Evolutionary conservation across 805 yeast genomes (phyloP).

Genomic region (Debaryomyces castellii): DNA sequence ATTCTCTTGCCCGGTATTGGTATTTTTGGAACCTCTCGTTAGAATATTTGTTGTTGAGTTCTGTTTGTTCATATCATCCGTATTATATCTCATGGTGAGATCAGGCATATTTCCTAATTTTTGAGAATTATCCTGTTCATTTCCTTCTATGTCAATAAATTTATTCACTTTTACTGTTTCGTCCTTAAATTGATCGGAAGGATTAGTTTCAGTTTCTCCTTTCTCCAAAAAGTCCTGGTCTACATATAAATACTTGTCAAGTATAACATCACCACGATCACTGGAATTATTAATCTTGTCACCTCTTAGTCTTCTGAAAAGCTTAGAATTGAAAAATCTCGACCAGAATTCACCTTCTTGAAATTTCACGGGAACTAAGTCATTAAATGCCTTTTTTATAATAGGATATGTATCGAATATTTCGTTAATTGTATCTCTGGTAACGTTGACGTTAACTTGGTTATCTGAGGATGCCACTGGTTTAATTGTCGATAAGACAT

Average conservation of each 20-base stretch:
- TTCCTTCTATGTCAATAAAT: slow-evolving; percentile 77
- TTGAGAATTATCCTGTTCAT: slow-evolving; percentile 76
- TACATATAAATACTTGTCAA: slow-evolving; percentile 78
- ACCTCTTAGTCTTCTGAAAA: slow-evolving; percentile 86
- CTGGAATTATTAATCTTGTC: slow-evolving; percentile 69
- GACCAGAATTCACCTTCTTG: slow-evolving; percentile 96
- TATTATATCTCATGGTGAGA: slow-evolving; percentile 72
- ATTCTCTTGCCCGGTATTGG: slow-evolving; percentile 32
- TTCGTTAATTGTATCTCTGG: slow-evolving; percentile 85
- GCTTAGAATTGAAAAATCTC: slow-evolving; percentile 84
- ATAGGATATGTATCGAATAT: slow-evolving; percentile 92
- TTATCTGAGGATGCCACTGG: slow-evolving; percentile 93
- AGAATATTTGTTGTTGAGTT: slow-evolving; percentile 1
- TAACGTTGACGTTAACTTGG: slow-evolving; percentile 87
- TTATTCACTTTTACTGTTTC: slow-evolving; percentile 49
- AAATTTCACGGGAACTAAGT: slow-evolving; percentile 78
- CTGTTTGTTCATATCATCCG: slow-evolving; percentile 29
- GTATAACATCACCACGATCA: slow-evolving; percentile 78
- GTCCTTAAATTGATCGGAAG: slow-evolving; percentile 2
- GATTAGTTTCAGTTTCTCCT: slow-evolving; percentile 42
- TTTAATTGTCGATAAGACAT: slow-evolving; percentile 88
- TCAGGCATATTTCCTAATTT: slow-evolving; percentile 81
- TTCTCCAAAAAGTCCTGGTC: slow-evolving; percentile 56
- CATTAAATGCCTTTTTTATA: slow-evolving; percentile 84
- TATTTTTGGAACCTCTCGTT: slow-evolving; percentile 5